Evolutionary conservation across 495 filamentous ascomycete species (phyloP), one percentile per base, ranked within the genome.

Genomic region (Penicillium daleae): DNA sequence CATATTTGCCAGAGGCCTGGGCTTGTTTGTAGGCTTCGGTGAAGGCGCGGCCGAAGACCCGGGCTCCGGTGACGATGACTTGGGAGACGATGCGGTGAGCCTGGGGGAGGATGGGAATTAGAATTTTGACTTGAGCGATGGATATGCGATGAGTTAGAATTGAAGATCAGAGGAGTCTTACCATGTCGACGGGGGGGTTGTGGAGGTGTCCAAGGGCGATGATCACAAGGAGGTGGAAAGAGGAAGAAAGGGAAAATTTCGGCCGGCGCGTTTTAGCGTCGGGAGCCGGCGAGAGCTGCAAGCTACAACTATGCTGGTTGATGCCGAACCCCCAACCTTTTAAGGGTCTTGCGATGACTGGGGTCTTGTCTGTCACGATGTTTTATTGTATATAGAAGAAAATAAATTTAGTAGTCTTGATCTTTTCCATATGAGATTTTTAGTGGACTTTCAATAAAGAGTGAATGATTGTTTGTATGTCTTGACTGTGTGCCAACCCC

Each of bases 51-150:
- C 93, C 92, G 76, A 99, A 83, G 67, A 97, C 94, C 68, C 95
- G 91, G 61, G 87, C 81, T 79, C 93, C 94, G 71, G 91, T 89
- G 61, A 98, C 65, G 81, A 97, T 86, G 76, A 97, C 90, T 85
- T 97, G 92, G 60, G 90, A 88, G 79, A 99, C 89, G 75, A 96
- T 89, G 74, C 93, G 90, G 81, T 99, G 93, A 71, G 95, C 95
- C 95, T 99, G 55, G 33, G 21, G 44, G 31, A 19, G 52, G 49
- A 27, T 26, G 22, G 13, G 29, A 27, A 12, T 62, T 56, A 60
- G 54, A 48, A 40, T 50, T 40, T 31, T 61, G 26, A 21, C 44
- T 57, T 31, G 31, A 35, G 19, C n/a, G 31, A 4, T 24, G 13
- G 51, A 49, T 48, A 7, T 1, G 12, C 17, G 1, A 15, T 21